Base-by-base conservation (phyloP, 2,329 filamentous ascomycete species). In the Dactylellina parvicollis region DNA sequence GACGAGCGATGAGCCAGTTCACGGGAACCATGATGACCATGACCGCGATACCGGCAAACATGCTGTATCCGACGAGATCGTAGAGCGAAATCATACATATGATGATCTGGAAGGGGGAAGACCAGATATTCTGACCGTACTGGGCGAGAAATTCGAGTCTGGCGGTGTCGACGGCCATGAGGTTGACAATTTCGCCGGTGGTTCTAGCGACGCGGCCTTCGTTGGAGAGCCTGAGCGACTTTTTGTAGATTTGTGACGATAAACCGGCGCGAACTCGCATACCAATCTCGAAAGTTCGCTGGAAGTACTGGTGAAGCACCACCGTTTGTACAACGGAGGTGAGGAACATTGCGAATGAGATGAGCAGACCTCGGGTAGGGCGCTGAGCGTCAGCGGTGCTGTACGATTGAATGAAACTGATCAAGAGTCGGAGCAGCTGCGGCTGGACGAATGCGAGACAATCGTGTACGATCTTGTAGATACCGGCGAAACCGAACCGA, bases 1-100 rank as follows among this genome's bases (percentile, higher is more conserved):
- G 85, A 69, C 90, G 87, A 22, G 95, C 94, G 79, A 98, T 95
- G 74, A 95, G 84, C 52, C 93, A 94, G 80, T 99, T 98, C 77
- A 98, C 84, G 0, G 95, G 95, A 80, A 99, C 94, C 94, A 98
- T 98, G 77, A 97, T 82, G 74, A 99, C 86, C 96, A 99, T 99
- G 67, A 93, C 92, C 59, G 86, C 94, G 56, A 99, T 90, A 78
- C 95, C 95, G 32, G 95, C 92, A 81, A 99, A 88, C 92, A 98
- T 98, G 76, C 92, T 96, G 81, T 90, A 87, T 26, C 95, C 95
- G 2, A 99, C 89, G n/a, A 99, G 85, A 77, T 97, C 90, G 81
- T 99, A 98, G 38, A 99, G 85, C 12, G 94, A 98, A 5, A 93
- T 80, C 92, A 99, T 96, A 83, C 96, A 99, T 38, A 99, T 87